Percentiles rank a stretch among this genome's conserved stretches.
These are phyloP conservation scores for Populus euphratica DNA, from an alignment of 345 rosid species.

Conservation along the genomic window DNA sequence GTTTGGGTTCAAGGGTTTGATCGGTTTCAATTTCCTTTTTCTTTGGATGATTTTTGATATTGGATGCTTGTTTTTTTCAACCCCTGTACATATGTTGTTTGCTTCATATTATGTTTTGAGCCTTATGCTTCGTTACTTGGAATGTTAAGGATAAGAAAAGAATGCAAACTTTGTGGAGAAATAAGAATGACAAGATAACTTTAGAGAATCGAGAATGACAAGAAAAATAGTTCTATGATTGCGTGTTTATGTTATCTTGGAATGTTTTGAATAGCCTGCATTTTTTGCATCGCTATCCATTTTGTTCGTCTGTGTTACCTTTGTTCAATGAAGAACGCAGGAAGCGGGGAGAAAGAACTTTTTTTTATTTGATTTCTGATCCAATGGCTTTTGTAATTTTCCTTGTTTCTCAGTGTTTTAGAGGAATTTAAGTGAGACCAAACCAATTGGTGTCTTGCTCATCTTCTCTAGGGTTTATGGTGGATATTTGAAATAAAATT, in stretches of 20 bases:
- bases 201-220: not conserved
- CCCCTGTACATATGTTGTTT: not conserved
- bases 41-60: not conserved
- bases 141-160: not conserved
- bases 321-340: not conserved
- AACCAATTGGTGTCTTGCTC: not conserved
- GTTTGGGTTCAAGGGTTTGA: not conserved
- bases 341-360: not conserved
- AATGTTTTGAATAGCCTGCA: not conserved
- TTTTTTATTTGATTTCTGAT: not conserved
- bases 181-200: not conserved
- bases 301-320: not conserved
- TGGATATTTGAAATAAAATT: not conserved
- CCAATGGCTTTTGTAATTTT: not conserved
- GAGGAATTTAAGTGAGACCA: not conserved
- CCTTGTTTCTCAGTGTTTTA: not conserved
- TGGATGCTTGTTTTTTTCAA: not conserved
- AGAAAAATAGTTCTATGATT: not conserved
- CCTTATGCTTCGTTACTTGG: not conserved
- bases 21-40: not conserved
- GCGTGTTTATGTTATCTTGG: not conserved
- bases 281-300: not conserved
- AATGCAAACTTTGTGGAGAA: not conserved
- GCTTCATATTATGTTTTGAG: not conserved
- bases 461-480: not conserved